Conservation (phyloP, 352 stramenopile genomes). For the Pythium periplocum region DNA sequence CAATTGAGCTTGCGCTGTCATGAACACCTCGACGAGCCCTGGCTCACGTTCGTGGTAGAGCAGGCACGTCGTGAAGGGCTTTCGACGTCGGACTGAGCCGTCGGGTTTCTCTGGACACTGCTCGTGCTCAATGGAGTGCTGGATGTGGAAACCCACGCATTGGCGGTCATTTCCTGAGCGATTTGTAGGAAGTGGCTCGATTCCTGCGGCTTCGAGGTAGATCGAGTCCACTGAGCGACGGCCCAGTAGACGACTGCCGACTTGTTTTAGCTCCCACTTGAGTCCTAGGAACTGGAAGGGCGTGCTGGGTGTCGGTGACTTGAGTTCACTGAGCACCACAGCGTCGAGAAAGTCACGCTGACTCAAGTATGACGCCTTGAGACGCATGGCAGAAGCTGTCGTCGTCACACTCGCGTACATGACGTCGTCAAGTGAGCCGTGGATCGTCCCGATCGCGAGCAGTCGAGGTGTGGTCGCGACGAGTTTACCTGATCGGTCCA, state of each 20-base stretch:
- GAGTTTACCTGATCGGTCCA: too few species aligned
- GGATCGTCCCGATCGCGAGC: slow-evolving; percentile 29
- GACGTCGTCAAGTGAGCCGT: slow-evolving; percentile 44
- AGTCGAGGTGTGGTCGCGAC: slow-evolving; percentile 9
- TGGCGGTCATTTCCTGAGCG: slow-evolving; percentile 4
- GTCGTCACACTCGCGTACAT: slow-evolving; percentile 53
- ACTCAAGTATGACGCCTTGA: slow-evolving; percentile 44
- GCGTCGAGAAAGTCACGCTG: slow-evolving; percentile 46
- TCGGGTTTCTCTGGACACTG: not conserved
- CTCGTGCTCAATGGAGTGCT: slow-evolving; percentile 38
- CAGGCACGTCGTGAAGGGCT: slow-evolving; percentile 15
- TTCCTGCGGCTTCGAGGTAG: slow-evolving; percentile 44
- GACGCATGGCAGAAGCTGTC: slow-evolving; percentile 39
- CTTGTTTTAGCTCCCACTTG: slow-evolving; percentile 42
- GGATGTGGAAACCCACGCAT: slow-evolving; percentile 38
- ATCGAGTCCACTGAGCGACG: slow-evolving; percentile 26
- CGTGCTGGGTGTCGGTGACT: slow-evolving; percentile 23
- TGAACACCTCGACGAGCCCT: slow-evolving; percentile 21
- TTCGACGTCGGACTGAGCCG: slow-evolving; percentile 9
- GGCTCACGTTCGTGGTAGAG: slow-evolving; percentile 19
- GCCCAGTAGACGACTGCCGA: too few species aligned
- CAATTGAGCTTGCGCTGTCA: slow-evolving; percentile 16
- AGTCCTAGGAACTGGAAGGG: slow-evolving; percentile 50
- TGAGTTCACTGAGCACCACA: slow-evolving; percentile 32
- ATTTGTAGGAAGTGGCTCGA: slow-evolving; percentile 10